Percentiles rank a stretch among this genome's conserved stretches.
These are phyloP conservation scores for Wallacemonas collosoma DNA, from an alignment of 208 protist species.

Conservation along the genomic window DNA sequence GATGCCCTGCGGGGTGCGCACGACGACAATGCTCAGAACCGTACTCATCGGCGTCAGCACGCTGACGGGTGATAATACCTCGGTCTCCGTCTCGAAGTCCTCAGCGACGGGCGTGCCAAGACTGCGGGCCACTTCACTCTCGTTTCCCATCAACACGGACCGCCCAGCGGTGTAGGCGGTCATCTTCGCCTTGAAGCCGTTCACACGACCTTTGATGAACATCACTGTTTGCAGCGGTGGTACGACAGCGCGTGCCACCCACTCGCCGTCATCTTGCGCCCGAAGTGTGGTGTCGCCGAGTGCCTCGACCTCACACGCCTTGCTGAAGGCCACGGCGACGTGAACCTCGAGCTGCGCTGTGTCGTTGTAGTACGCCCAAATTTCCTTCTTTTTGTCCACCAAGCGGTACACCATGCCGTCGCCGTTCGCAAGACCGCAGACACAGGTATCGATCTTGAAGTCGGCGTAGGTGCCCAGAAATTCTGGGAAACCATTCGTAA, in stretches of 20 bases:
- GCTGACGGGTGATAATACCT: conserved; percentile 2
- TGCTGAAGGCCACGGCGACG: conserved; percentile 70
- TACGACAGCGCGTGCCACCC: conserved; percentile 62
- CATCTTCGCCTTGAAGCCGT: conserved; percentile 82
- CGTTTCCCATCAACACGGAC: background rate
- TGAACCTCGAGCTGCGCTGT: conserved; percentile 85
- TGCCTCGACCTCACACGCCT: conserved; percentile 75
- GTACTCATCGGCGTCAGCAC: conserved; percentile 9
- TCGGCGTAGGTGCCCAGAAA: conserved; percentile 72
- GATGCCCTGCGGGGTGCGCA: conserved; percentile 1
- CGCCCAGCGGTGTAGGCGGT: conserved; percentile 32
- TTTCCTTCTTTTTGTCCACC: conserved; percentile 72
- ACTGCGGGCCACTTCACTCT: background rate
- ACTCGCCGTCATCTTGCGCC: conserved; percentile 58
- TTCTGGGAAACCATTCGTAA: conserved; percentile 71
- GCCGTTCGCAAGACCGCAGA: conserved; percentile 73
- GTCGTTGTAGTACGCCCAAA: conserved; percentile 93
- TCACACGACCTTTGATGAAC: conserved; percentile 84
- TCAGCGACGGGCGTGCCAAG: conserved; percentile 1
- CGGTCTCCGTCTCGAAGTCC: conserved; percentile 11
- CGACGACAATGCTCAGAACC: conserved; percentile 4
- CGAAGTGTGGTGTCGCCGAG: conserved; percentile 73
- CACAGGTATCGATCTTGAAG: conserved; percentile 72
- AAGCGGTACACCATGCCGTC: conserved; percentile 88
- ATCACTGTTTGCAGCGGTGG: conserved; percentile 76